Conservation (phyloP, 345 rosid species). For the Bruguiera parviflora region DNA sequence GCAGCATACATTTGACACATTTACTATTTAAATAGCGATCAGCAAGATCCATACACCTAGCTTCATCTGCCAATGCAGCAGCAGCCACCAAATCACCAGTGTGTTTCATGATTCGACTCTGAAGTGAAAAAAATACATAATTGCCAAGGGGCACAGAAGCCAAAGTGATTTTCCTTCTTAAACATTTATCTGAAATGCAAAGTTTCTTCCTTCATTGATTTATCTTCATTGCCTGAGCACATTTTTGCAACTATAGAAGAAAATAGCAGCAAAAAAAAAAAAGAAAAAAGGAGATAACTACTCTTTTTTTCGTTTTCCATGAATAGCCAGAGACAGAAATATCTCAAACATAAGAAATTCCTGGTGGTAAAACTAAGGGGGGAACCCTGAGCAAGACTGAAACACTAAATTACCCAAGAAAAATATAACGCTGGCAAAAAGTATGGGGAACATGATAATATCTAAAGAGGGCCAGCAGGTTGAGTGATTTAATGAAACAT, state of each 20-base stretch:
- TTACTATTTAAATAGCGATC: slow-evolving; percentile 93
- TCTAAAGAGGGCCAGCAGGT: not conserved
- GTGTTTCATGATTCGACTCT: slow-evolving; percentile 98
- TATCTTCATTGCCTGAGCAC: not conserved
- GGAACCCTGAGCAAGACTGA: too few relatives aligned
- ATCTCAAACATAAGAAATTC: too few relatives aligned
- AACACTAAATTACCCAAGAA: too few relatives aligned
- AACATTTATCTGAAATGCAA: too few relatives aligned
- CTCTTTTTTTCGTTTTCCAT: not conserved
- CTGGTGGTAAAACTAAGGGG: too few relatives aligned
- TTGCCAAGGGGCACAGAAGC: not conserved
- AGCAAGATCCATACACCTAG: slow-evolving; percentile 98
- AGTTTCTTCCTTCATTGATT: not conserved
- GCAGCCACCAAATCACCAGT: slow-evolving; percentile 91
- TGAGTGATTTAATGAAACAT: not conserved
- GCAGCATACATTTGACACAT: slow-evolving; percentile 96
- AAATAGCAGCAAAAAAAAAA: not conserved
- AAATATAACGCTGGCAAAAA: not conserved
- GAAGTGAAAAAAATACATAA: slow-evolving; percentile 27
- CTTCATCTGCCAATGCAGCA: slow-evolving; percentile 97
- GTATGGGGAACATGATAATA: not conserved
- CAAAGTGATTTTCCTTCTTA: not conserved
- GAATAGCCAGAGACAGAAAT: not conserved
- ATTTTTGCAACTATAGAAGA: not conserved
- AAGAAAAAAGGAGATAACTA: not conserved